Percentiles rank a stretch among this genome's conserved stretches.
These are phyloP conservation scores for Amaranthus cruentus DNA, from an alignment of 148 eudicot genomes.

Conservation along the genomic window DNA sequence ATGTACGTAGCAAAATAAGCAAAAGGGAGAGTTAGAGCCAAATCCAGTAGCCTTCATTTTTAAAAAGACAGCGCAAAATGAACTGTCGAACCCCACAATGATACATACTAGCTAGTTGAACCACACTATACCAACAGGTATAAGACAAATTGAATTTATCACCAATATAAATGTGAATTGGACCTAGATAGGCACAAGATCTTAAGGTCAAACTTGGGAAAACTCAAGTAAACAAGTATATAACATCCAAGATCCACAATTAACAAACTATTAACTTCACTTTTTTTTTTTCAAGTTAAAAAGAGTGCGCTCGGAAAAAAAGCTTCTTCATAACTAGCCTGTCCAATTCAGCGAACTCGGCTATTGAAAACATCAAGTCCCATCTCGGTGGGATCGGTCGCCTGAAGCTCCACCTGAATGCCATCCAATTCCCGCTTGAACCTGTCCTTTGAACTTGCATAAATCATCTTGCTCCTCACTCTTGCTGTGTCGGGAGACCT, in stretches of 20 bases:
- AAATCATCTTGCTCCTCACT: constrained; percentile 90
- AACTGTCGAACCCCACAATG: constrained; percentile 14
- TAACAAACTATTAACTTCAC: constrained; percentile 39
- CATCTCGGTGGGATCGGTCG: constrained; percentile 89
- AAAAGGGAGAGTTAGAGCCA: constrained; percentile 2
- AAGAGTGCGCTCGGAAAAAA: constrained; percentile 12
- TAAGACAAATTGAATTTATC: constrained; percentile 12
- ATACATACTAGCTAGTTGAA: constrained; percentile 23
- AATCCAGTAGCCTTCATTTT: neutral
- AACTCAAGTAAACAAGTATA: constrained; percentile 27
- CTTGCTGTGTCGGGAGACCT: constrained; percentile 80
- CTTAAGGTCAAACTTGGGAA: constrained; percentile 26
- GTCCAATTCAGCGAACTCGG: constrained; percentile 48
- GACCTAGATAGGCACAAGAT: constrained; percentile 31
- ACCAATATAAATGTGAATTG: constrained; percentile 27
- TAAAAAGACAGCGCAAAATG: constrained; percentile 2
- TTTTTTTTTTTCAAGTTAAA: constrained; percentile 22
- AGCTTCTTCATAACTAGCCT: constrained; percentile 13
- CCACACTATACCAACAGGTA: constrained; percentile 18
- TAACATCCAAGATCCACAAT: constrained; percentile 24
- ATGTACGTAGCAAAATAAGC: neutral
- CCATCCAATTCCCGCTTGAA: constrained; percentile 91
- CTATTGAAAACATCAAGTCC: constrained; percentile 79
- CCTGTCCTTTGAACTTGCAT: constrained; percentile 82
- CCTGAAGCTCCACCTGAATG: constrained; percentile 89